phyloP scores from a whole-genome alignment of 129 eudicot species.

The Mikania micrantha region DNA sequence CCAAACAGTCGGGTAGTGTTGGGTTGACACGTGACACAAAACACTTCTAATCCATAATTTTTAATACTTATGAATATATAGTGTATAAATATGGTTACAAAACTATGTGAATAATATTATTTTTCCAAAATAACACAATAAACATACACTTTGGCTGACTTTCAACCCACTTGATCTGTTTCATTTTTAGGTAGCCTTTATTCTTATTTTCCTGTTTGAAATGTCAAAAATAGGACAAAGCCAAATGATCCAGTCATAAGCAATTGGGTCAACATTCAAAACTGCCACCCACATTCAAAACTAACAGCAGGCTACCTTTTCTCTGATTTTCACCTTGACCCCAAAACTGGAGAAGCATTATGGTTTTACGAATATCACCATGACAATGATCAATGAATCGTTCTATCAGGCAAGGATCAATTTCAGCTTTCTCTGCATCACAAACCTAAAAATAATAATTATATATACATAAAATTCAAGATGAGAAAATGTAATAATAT shows the following conservation, averaged over 20 bases:
- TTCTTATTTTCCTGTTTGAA: neutral
- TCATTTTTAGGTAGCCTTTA: neutral
- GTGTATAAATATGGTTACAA: neutral
- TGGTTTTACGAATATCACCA: slow-evolving; percentile 88
- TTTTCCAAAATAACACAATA: neutral
- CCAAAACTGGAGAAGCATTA: slow-evolving; percentile 93
- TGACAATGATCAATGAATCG: slow-evolving; percentile 53
- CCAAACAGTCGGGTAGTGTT: neutral
- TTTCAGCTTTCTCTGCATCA: slow-evolving; percentile 49
- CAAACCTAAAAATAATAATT: slow-evolving; percentile 54
- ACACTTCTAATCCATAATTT: neutral
- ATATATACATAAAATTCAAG: slow-evolving; percentile 1
- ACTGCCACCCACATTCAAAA: neutral
- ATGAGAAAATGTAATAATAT: neutral
- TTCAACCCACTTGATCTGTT: neutral
- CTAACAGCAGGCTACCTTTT: slow-evolving; percentile 38
- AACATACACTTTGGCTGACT: neutral
- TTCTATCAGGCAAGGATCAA: slow-evolving; percentile 47
- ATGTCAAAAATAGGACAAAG: neutral
- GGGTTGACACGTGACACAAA: too few relatives aligned
- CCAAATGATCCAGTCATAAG: neutral
- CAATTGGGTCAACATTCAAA: neutral
- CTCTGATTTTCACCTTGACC: slow-evolving; percentile 62
- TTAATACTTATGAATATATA: neutral
- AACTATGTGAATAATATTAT: neutral